Conservation (phyloP, 2,329 filamentous ascomycete genomes). For the Monosporascus sp. region DNA sequence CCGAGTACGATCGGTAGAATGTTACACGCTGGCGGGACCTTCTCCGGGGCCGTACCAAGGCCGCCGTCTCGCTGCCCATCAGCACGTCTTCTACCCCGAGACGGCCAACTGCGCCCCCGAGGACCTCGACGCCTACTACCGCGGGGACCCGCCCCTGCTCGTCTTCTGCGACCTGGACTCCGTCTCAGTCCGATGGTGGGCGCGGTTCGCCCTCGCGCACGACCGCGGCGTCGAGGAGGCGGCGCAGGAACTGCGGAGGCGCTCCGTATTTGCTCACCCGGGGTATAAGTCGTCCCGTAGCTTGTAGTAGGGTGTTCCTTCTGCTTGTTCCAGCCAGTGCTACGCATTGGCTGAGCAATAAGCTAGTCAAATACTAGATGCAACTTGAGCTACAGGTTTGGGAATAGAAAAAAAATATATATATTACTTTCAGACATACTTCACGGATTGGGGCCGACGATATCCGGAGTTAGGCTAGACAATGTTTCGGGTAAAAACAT, state of each 20-base stretch:
- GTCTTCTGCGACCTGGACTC: slow-evolving; percentile 19
- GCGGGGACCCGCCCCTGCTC: slow-evolving; percentile 17
- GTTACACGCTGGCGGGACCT: slow-evolving; percentile 20
- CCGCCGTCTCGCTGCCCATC: slow-evolving; percentile 35
- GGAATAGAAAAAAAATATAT: no score
- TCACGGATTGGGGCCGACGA: no score
- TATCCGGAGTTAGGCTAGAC: no score
- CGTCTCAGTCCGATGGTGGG: slow-evolving; percentile 14
- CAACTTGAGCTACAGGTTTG: no score
- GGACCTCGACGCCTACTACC: slow-evolving; percentile 22
- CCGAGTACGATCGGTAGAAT: slow-evolving; percentile 21
- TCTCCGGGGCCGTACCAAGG: slow-evolving; percentile 13
- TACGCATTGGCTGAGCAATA: no score
- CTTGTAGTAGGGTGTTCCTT: no score
- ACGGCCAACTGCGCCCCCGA: slow-evolving; percentile 26
- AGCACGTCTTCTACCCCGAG: slow-evolving; percentile 41
- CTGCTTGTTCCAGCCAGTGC: no score
- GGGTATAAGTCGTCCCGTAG: slow-evolving; percentile 1
- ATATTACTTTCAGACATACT: no score
- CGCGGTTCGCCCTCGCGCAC: slow-evolving; percentile 10
- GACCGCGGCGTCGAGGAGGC: slow-evolving; percentile 20
- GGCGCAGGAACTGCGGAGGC: slow-evolving; percentile 8
- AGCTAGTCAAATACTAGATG: no score
- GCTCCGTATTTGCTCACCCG: slow-evolving; percentile 11
- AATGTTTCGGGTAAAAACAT: no score